Evolutionary conservation across 345 rosid genomes (phyloP), one percentile per base, ranked within the genome.

Genomic region (Isatis tinctoria): DNA sequence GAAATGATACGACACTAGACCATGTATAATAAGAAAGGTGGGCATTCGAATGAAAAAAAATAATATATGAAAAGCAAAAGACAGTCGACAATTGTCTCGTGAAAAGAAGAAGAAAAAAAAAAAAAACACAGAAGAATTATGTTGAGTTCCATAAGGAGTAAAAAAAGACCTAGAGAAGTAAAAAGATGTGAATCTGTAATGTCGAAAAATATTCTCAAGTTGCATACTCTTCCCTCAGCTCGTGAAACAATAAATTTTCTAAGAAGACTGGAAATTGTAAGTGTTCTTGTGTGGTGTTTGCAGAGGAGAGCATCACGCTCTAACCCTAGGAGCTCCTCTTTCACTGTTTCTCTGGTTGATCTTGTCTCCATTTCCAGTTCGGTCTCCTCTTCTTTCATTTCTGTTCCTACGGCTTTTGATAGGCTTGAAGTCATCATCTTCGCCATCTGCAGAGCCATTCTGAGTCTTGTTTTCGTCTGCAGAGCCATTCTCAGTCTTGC

Each of bases 371-470:
- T 68, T 52, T 40, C 30, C 48, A 8, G 47, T 57, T 1, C 57
- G 27, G 14, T 66, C 49, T 74, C 72, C 72, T 57, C 52, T 44
- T 59, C 58, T 28, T 7, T 62, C 75, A 1, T 1, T 58, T 70
- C 53, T 76, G 16, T 60, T 74, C 68, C 8, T 74, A 67, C 73
- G 73, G 61, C 24, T 60, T 49, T 12, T 67, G 63, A 17, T 13
- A 1, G 8, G 41, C 45, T 3, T 56, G n/a, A 70, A 70, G 1
- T n/a, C 57, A 11, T 65, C 80, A 30, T 76, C 72, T n/a, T 24
- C 71, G 2, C 60, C 79, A n/a, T 69, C 69, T 10, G 57, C 57
- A 43, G 79, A 69, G 65, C 74, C 65, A 26, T 76, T 76, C 27
- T 76, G 35, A 18, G 11, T 56, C 75, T 20, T 59, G 67, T 24